Evolutionary conservation across 2,329 filamentous ascomycete genomes (phyloP).

Genomic region (Teratosphaeria pseudoeucalypti): DNA sequence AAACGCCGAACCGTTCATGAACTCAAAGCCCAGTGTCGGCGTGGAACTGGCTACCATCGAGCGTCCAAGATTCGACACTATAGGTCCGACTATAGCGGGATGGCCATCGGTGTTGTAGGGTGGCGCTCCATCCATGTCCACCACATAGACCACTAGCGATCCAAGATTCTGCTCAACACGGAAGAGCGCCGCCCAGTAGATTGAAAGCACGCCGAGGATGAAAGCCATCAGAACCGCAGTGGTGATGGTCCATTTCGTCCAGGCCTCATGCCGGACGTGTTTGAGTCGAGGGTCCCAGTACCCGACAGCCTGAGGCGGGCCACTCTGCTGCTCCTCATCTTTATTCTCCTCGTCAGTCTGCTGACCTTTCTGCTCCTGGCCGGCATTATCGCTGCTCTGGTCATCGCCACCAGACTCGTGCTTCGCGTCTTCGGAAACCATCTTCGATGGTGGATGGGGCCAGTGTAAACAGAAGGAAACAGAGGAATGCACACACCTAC

Average conservation of each 20-base stretch:
- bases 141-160: slow-evolving; percentile 45
- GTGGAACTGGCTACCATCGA: slow-evolving; percentile 30
- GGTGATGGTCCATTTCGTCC: slow-evolving; percentile 32
- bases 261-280: slow-evolving; percentile 30
- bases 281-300: slow-evolving; percentile 36
- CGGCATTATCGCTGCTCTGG: neutral
- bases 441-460: neutral
- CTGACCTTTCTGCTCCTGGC: neutral
- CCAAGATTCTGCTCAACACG: slow-evolving; percentile 39
- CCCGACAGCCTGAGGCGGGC: slow-evolving; percentile 25
- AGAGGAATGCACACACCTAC: neutral
- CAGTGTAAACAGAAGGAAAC: neutral
- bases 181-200: slow-evolving; percentile 53
- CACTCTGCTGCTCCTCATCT: slow-evolving; percentile 4
- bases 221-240: slow-evolving; percentile 45
- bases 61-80: slow-evolving; percentile 38
- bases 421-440: neutral
- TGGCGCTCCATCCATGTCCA: slow-evolving; percentile 51
- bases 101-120: slow-evolving; percentile 39
- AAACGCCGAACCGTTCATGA: slow-evolving; percentile 42
- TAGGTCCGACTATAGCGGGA: slow-evolving; percentile 47
- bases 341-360: neutral
- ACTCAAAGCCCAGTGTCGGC: slow-evolving; percentile 41
- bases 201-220: slow-evolving; percentile 45
- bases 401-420: neutral